Evolutionary conservation across 2,329 filamentous ascomycete genomes (phyloP).

Genomic region (Cladorrhinum sp.): DNA sequence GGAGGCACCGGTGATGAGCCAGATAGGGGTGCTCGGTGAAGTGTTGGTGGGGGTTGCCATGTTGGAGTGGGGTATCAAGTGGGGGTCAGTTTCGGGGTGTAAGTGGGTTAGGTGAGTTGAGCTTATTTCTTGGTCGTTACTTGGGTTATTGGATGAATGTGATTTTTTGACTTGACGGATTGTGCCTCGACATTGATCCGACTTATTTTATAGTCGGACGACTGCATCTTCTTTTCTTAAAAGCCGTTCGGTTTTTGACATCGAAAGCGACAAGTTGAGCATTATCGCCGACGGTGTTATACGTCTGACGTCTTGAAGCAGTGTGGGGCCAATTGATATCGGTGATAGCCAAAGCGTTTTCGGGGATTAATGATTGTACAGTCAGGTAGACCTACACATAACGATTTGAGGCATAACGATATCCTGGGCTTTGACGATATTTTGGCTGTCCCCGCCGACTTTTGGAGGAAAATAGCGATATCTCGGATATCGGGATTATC

Average conservation of each 20-base stretch:
- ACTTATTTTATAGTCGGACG: not conserved
- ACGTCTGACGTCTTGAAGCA: not conserved
- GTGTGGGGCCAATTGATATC: not conserved
- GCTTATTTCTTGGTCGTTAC: not conserved
- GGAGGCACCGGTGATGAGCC: constrained; percentile 41
- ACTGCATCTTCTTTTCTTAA: not conserved
- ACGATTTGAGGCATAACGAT: too few relatives aligned
- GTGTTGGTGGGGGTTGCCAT: constrained; percentile 6
- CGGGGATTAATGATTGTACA: not conserved
- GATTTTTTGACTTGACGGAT: not conserved
- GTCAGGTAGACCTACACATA: not conserved
- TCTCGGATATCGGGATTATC: too few relatives aligned
- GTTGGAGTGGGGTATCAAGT: not conserved
- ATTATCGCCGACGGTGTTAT: not conserved
- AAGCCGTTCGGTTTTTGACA: not conserved
- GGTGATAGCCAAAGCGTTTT: not conserved
- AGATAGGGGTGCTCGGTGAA: constrained; percentile 19
- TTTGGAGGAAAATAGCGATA: too few relatives aligned
- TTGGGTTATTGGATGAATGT: not conserved
- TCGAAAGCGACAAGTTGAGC: not conserved
- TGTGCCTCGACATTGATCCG: not conserved
- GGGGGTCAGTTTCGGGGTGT: not conserved
- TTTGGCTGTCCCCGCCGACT: too few relatives aligned
- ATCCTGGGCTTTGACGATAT: too few relatives aligned
- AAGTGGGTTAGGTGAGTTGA: not conserved